Evolutionary conservation across 140 eudicot genomes (phyloP).

Genomic region (Stevia rebaudiana): DNA sequence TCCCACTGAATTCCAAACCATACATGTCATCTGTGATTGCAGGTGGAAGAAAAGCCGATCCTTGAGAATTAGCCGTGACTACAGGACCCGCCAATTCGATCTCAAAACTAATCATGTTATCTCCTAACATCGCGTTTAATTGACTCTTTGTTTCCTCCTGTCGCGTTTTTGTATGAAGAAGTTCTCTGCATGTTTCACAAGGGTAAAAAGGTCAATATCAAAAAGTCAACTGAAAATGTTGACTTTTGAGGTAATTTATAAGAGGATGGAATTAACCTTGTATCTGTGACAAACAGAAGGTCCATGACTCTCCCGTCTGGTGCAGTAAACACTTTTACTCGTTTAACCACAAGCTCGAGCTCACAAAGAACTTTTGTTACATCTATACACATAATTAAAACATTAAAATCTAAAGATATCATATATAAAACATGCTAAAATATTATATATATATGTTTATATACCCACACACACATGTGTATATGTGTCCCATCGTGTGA

Average conservation of each 20-base stretch:
- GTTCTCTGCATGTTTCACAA: constrained; percentile 43
- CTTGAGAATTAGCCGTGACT: constrained; percentile 40
- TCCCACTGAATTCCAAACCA: constrained; percentile 20
- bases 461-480: too few species aligned
- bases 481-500: too few species aligned
- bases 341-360: constrained; percentile 63
- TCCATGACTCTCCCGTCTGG: constrained; percentile 86
- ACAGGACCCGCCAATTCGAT: constrained; percentile 60
- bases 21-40: constrained; percentile 40
- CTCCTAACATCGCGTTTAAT: constrained; percentile 42
- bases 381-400: constrained; percentile 34
- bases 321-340: constrained; percentile 69
- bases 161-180: constrained; percentile 58
- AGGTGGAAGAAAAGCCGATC: constrained; percentile 52
- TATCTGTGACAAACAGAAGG: constrained; percentile 72
- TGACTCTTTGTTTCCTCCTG: constrained; percentile 50
- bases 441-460: too few species aligned
- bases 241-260: constrained; percentile 13
- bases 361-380: constrained; percentile 65
- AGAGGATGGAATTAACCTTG: constrained; percentile 47
- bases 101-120: constrained; percentile 61
- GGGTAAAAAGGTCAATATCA: constrained; percentile 5
- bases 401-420: constrained; percentile 7
- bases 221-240: constrained; percentile 4
- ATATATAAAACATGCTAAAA: neutral